Conservation (phyloP, 768 basidiomycete genomes). For the Boletus tylopilopsis region DNA sequence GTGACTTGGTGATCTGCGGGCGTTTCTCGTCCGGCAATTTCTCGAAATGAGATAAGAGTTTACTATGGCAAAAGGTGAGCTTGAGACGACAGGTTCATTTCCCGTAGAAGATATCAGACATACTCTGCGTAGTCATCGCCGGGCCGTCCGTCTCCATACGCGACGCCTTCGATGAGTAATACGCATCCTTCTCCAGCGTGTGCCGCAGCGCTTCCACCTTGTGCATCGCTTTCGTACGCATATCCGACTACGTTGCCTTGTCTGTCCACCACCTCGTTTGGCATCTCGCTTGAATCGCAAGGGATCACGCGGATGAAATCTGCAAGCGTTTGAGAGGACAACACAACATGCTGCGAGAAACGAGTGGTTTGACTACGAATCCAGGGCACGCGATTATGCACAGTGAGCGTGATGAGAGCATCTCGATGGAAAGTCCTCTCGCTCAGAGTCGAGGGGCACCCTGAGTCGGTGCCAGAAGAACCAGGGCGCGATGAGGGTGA, state of each 20-base stretch:
- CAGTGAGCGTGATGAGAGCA: constrained; percentile 55
- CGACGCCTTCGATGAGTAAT: constrained; percentile 57
- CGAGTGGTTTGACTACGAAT: constrained; percentile 55
- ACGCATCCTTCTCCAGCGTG: constrained; percentile 37
- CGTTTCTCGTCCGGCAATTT: constrained; percentile 31
- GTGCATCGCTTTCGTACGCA: constrained; percentile 15
- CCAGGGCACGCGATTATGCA: constrained; percentile 62
- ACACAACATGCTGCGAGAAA: constrained; percentile 61
- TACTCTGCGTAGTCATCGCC: constrained; percentile 57
- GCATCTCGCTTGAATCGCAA: constrained; percentile 57
- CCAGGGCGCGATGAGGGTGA: background rate
- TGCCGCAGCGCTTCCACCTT: background rate
- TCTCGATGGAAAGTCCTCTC: constrained; percentile 21
- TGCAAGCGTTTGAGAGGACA: constrained; percentile 69
- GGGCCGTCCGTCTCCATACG: constrained; percentile 52
- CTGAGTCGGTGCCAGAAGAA: background rate
- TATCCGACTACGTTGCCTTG: constrained; percentile 34
- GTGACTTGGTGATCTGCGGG: constrained; percentile 34
- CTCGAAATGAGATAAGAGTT: constrained; percentile 40
- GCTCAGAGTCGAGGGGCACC: background rate
- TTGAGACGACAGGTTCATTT: background rate
- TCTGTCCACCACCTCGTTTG: constrained; percentile 37
- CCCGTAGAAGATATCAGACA: constrained; percentile 18
- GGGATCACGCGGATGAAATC: constrained; percentile 59
- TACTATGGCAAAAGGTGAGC: constrained; percentile 33